Conservation (phyloP, 768 basidiomycete genomes). For the Auriculariales sp. region DNA sequence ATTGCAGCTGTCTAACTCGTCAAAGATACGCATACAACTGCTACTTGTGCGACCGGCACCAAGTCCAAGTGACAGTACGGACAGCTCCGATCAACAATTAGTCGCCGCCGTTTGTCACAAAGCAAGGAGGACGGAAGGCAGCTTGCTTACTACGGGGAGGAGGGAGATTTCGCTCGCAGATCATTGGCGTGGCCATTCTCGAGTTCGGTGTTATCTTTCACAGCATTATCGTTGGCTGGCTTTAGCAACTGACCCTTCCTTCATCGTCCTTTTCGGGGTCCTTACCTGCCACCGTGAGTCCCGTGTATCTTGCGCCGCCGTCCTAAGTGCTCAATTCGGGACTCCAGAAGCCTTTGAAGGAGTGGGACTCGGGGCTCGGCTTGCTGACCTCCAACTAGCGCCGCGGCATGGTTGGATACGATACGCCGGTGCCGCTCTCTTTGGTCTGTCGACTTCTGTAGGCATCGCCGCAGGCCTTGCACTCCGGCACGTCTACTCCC, state of each 20-base stretch:
- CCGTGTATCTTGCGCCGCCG: background rate
- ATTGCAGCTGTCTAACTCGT: too few relatives aligned
- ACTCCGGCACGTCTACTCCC: conserved; percentile 66
- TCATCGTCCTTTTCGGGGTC: conserved; percentile 81
- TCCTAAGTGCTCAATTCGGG: background rate
- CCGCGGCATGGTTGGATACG: conserved; percentile 41
- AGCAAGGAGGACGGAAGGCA: conserved; percentile 10
- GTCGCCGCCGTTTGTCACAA: conserved; percentile 8
- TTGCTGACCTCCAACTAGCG: conserved; percentile 61
- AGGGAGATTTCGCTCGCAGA: conserved; percentile 44
- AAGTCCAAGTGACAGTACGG: conserved; percentile 4
- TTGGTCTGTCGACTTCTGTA: conserved; percentile 69
- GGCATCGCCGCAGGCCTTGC: conserved; percentile 81
- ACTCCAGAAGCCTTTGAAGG: conserved; percentile 87
- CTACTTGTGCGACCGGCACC: too few relatives aligned
- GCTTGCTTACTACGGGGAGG: too few relatives aligned
- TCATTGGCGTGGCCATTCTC: conserved; percentile 79
- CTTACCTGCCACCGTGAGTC: conserved; percentile 81
- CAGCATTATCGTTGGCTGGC: conserved; percentile 82
- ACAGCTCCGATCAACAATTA: conserved; percentile 10
- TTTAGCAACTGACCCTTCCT: conserved; percentile 71
- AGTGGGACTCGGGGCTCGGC: conserved; percentile 78
- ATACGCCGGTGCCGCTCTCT: conserved; percentile 43
- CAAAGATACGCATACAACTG: too few relatives aligned
- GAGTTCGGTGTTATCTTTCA: conserved; percentile 90